Base-by-base conservation (phyloP, 805 yeast genomes). In the Myxozyma nipponensis region DNA sequence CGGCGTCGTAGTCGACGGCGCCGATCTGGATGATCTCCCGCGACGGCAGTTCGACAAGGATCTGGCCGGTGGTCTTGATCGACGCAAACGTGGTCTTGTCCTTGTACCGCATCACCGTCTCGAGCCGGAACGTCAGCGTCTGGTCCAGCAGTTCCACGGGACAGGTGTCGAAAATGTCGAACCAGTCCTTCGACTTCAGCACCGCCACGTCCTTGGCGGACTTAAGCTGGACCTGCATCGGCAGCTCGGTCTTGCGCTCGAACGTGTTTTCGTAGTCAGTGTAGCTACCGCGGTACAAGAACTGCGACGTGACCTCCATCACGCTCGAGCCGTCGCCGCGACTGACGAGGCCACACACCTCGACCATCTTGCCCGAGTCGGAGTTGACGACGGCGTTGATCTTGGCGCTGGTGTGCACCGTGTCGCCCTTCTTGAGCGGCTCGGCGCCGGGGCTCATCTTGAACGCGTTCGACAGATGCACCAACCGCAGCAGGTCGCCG, bases 171-270 rank as follows among this genome's bases (percentile, higher is more conserved):
- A 82, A 85, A 62, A 86, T 77, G 66, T 87, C 88, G 81, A 95
- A 91, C 98, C 99, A 93, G 73, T 93, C 98, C 77, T 93, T 93
- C 23, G 98, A 87, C 65, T 81, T 80, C 70, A 93, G 78, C 52
- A 93, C 88, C 44, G 98, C 96, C 62, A 89, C 83, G 66, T 93
- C 98, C 76, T 87, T 89, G 41, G 86, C 76, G 44, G 91, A 71
- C 56, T 76, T 75, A 66, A 93, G 74, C 34, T 77, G 67, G 55
- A 93, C 75, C 73, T 90, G 84, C 65, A 83, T 86, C 50, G 97
- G 96, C 54, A 88, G 82, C 73, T 93, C 98, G 50, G 80, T 74
- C 56, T 79, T 80, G 72, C 86, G 86, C 71, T 86, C 84, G 82
- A 93, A 93, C 39, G 98, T 88, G 75, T 89, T 88, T 67, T 83